Evolutionary conservation across 805 yeast species (phyloP), one percentile per base, ranked within the genome.

Genomic region (Metschnikowia similis): DNA sequence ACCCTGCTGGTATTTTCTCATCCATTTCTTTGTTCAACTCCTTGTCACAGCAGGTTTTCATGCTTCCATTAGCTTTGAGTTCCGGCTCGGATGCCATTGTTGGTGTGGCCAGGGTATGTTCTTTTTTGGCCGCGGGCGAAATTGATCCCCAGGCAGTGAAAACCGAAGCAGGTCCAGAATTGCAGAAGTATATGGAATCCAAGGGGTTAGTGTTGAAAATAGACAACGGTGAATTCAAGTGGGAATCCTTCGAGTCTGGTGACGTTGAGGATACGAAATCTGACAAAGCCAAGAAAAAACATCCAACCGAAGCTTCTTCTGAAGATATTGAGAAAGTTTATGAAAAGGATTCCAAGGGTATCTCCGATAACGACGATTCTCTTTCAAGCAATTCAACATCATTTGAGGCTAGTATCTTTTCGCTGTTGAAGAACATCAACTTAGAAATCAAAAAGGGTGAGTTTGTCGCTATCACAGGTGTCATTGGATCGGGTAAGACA

Each of bases 401-500:
- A 34, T 52, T 53, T 29, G 62, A 59, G 8, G 58, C 55, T 52
- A 52, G 74, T 50, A 47, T 56, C 27, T 75, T 75, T 61, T 54
- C 74, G 42, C 76, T 88, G 58, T 59, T 83, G 61, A 50, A 57
- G 39, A 56, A 84, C 59, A 65, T 89, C 51, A 72, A 82, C 55
- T 64, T 89, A 17, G 61, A 66, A 1, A 70, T 89, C 41, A 66
- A 71, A 39, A 79, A 77, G 49, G 87, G 87, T 21, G 96, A 88
- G 61, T 80, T 90, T 46, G 69, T 89, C 7, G 85, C 86, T 51
- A 75, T 87, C 27, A 86, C 92, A 0, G 96, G 96, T 13, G 67
- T 84, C 1, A 86, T 89, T 59, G 96, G 96, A 2, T 76, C 89
- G 3, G 96, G 96, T 50, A 89, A 89, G 62, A 73, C 91, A 0